Conservation (phyloP, 2,329 filamentous ascomycete species). For the Chaetomiaceae sp. region DNA sequence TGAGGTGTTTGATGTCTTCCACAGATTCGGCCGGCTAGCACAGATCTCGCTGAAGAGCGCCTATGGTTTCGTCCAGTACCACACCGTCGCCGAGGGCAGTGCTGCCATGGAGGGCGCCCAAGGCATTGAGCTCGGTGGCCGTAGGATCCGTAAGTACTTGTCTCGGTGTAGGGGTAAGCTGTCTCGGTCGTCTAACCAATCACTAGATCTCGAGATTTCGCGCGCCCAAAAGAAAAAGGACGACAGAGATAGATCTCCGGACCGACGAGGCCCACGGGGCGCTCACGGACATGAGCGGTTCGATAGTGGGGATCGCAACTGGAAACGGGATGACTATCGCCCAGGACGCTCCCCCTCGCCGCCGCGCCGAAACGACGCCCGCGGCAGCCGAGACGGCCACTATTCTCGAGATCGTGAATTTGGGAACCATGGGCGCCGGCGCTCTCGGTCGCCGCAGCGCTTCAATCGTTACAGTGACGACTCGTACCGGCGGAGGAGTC, state of each 20-base stretch:
- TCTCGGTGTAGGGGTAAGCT: conserved; percentile 1
- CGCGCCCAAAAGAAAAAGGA: conserved; percentile 79
- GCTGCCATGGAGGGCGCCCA: conserved; percentile 74
- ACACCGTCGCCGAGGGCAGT: conserved; percentile 69
- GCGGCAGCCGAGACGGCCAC: conserved; percentile 54
- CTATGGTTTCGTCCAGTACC: conserved; percentile 94
- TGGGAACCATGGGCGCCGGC: conserved; percentile 46
- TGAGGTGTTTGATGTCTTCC: conserved; percentile 89
- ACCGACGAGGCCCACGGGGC: conserved; percentile 43
- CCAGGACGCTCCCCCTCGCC: conserved; percentile 58
- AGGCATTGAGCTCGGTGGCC: conserved; percentile 76
- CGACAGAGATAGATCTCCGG: conserved; percentile 53
- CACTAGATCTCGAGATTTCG: conserved; percentile 78
- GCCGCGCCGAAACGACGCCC: conserved; percentile 52
- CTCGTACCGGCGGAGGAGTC: conserved; percentile 63
- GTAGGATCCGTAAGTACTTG: conserved; percentile 76
- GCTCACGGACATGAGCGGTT: conserved; percentile 45
- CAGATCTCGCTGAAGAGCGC: conserved; percentile 96
- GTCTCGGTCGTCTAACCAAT: conserved; percentile 3
- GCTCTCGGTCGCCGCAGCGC: conserved; percentile 38
- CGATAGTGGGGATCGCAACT: conserved; percentile 47
- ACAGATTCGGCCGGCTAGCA: conserved; percentile 77
- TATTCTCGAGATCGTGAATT: conserved; percentile 45
- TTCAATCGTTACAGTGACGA: conserved; percentile 39
- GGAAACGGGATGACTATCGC: conserved; percentile 61